Base-by-base conservation (phyloP, 306 rosid species). In the Elaeagnus macrophylla region DNA sequence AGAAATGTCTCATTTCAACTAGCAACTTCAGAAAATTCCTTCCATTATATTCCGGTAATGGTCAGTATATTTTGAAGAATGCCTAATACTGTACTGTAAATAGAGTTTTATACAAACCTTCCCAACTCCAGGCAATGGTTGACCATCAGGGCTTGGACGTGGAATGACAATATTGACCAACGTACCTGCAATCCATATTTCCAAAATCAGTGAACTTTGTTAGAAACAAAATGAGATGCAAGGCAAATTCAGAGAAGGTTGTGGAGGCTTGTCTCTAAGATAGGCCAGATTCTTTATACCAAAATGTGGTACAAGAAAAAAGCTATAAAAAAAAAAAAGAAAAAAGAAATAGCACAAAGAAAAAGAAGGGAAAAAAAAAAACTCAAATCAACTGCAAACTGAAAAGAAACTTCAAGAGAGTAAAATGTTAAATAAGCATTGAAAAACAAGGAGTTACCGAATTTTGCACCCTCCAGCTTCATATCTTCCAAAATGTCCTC, bases 401-500 rank as follows among this genome's bases (percentile, higher is more conserved):
- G 2, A 45, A 45, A 45, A 51, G 9, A 0, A 66, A 6, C 49
- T 20, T 6, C 25, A 14, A 12, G 37, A 12, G 25, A 48, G 16
- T 32, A 44, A 14, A 18, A 12, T 25, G 32, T n/a, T n/a, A 37
- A 11, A 15, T 8, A 14, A 8, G 50, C 6, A 7, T 8, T 16
- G 48, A 37, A 17, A 41, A 38, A 37, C 10, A 15, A 20, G 19
- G 17, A 20, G 14, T 57, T 77, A 93, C 99, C 99, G 56, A 87
- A 93, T 75, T 87, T 87, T 56, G 81, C 85, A 59, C 99, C 89
- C 64, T 91, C 99, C 39, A 74, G 80, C 66, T 81, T 80, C 96
- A 91, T 91, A 68, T 91, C 99, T 60, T 84, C 95, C 65, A 91
- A 56, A 62, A 87, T 91, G 56, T 91, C 96, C 67, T 87, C 94